These are phyloP conservation scores for Talaromyces sp. DNA, from an alignment of 2,329 filamentous ascomycete species.

Conservation along the genomic window DNA sequence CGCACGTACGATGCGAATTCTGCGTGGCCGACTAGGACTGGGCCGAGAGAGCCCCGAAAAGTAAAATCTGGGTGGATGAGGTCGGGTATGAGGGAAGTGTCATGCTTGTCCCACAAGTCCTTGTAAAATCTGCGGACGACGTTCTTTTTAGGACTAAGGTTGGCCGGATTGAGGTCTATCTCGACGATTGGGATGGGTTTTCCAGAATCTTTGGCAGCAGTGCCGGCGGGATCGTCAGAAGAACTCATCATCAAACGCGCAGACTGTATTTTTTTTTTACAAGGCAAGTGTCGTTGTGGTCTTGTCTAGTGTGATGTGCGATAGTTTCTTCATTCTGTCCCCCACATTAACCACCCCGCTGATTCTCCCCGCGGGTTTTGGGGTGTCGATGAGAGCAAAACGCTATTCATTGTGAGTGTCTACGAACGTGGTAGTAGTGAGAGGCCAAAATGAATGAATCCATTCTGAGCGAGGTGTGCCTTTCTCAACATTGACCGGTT, in stretches of 20 bases:
- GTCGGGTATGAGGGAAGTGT: background rate
- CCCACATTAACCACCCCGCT: background rate
- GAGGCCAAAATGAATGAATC: too few relatives aligned
- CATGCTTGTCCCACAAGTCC: background rate
- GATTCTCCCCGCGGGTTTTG: background rate
- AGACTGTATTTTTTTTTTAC: background rate
- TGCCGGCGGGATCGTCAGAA: background rate
- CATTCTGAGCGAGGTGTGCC: too few relatives aligned
- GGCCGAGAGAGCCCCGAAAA: background rate
- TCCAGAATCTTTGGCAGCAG: background rate
- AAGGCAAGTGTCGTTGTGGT: background rate
- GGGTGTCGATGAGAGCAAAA: background rate
- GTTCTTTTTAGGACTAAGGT: background rate
- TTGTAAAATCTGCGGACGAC: background rate
- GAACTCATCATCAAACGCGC: background rate
- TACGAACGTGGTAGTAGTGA: background rate
- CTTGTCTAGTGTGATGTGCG: background rate
- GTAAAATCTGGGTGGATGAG: background rate
- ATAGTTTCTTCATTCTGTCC: background rate
- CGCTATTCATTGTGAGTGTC: background rate
- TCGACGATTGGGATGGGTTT: background rate
- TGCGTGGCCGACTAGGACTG: background rate
- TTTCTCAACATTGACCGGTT: too few relatives aligned
- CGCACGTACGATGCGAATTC: background rate
- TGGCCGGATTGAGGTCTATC: background rate